Conservation (phyloP, 1,139 yeast species). For the Geotrichum cucujoidarum region DNA sequence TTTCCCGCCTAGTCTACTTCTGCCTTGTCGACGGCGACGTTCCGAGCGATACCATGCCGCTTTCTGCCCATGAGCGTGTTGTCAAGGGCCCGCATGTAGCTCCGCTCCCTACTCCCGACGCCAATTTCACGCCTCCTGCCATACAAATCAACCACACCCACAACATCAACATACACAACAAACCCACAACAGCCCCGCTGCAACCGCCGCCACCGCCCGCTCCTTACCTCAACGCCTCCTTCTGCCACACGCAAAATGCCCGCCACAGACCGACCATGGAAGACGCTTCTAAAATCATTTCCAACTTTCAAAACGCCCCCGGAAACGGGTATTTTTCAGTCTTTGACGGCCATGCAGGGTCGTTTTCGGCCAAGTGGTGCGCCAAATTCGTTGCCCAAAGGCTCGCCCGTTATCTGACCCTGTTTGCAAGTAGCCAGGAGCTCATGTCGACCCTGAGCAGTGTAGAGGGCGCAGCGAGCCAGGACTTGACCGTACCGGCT, state of each 20-base stretch:
- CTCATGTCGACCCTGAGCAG: slow-evolving; percentile 15
- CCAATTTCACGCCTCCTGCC: too few species aligned
- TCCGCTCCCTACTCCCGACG: too few species aligned
- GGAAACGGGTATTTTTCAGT: slow-evolving; percentile 90
- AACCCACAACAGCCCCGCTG: background rate
- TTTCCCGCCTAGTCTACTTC: too few species aligned
- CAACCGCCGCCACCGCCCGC: background rate
- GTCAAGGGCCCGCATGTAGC: too few species aligned
- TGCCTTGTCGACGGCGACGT: too few species aligned
- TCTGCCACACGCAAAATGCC: slow-evolving; percentile 18
- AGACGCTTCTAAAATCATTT: slow-evolving; percentile 81
- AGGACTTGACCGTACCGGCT: too few species aligned
- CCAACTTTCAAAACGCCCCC: slow-evolving; percentile 74
- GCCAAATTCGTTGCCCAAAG: slow-evolving; percentile 65
- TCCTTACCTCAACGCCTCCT: slow-evolving; percentile 7
- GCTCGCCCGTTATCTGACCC: slow-evolving; percentile 17
- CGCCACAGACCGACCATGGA: slow-evolving; percentile 75
- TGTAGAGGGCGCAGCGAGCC: too few species aligned
- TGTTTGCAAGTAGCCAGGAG: slow-evolving; percentile 12
- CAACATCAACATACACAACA: background rate
- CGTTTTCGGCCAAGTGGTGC: slow-evolving; percentile 81
- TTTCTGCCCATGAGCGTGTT: too few species aligned
- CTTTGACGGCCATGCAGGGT: slow-evolving; percentile 90
- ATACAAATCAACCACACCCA: too few species aligned
- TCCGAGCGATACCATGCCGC: too few species aligned